Percentiles rank a stretch among this genome's conserved stretches.
Evolutionary conservation across 129 eudicot genomes (phyloP).

Genomic region (Glebionis coronaria): DNA sequence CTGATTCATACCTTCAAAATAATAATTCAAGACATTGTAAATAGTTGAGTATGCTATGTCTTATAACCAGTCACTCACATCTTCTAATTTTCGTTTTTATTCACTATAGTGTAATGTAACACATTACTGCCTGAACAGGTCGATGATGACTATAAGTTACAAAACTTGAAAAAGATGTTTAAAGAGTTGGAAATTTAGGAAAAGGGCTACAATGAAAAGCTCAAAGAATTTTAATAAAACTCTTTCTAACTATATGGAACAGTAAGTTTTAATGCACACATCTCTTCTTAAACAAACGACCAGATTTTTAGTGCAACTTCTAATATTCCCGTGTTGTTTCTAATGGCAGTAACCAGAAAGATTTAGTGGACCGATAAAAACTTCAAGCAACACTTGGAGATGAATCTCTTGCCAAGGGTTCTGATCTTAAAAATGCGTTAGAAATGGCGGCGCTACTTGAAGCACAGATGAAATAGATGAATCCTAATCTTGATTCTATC

Average conservation of each 20-base stretch:
- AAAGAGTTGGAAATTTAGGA: slow-evolving; percentile 85
- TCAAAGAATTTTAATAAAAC: slow-evolving; percentile 53
- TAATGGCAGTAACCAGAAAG: slow-evolving; percentile 63
- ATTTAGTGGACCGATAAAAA: slow-evolving; percentile 84
- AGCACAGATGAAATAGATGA: slow-evolving; percentile 94
- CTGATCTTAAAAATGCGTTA: slow-evolving; percentile 69
- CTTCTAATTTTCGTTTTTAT: too few relatives aligned
- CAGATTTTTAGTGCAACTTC: background rate
- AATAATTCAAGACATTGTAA: too few relatives aligned
- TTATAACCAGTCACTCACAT: too few relatives aligned
- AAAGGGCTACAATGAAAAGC: slow-evolving; percentile 72
- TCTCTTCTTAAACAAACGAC: background rate
- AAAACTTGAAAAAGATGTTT: slow-evolving; percentile 68
- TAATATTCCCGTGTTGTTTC: background rate
- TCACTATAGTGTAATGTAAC: background rate
- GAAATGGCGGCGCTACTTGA: slow-evolving; percentile 85
- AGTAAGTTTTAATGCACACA: slow-evolving; percentile 42
- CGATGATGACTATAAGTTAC: slow-evolving; percentile 89
- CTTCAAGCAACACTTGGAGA: slow-evolving; percentile 76
- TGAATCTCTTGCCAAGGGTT: slow-evolving; percentile 44
- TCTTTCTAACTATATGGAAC: slow-evolving; percentile 70
- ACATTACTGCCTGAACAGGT: slow-evolving; percentile 49
- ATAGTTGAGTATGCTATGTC: too few relatives aligned
- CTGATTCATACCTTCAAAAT: too few relatives aligned
- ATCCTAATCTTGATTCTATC: slow-evolving; percentile 96